These are phyloP conservation scores for Alisma plantagoaquatica DNA, from an alignment of 106 monocot genomes.

Conservation along the genomic window DNA sequence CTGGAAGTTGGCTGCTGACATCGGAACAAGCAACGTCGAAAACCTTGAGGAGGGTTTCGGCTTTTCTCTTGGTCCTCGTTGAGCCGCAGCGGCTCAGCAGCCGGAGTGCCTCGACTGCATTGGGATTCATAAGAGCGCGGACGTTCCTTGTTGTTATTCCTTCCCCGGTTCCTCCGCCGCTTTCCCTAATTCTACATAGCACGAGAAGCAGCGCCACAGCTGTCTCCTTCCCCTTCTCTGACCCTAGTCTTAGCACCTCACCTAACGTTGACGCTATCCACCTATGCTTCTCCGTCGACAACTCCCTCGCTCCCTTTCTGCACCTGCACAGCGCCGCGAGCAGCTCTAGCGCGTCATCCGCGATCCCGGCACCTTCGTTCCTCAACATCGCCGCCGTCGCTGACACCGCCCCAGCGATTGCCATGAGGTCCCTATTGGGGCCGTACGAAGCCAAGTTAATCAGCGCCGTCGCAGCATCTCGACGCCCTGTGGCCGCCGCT, in stretches of 20 bases:
- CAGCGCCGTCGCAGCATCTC: constrained; percentile 35
- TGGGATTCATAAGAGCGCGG: constrained; percentile 34
- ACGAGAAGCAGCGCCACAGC: constrained; percentile 23
- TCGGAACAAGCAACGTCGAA: too few species aligned
- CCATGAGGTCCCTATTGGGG: constrained; percentile 5
- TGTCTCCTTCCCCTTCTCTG: constrained; percentile 47
- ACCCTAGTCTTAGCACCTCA: constrained; percentile 32
- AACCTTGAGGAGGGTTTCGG: constrained; percentile 35
- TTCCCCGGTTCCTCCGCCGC: too few species aligned
- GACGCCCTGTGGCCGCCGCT: constrained; percentile 19
- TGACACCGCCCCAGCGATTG: constrained; percentile 28
- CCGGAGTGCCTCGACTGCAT: constrained; percentile 27
- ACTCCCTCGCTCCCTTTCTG: constrained; percentile 28
- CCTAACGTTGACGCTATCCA: constrained; percentile 22
- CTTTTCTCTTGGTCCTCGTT: constrained; percentile 34
- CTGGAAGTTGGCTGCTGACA: constrained; percentile 8
- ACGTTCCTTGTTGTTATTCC: constrained; percentile 32
- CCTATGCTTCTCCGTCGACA: constrained; percentile 13
- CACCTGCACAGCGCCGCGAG: constrained; percentile 25
- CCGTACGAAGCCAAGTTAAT: constrained; percentile 17
- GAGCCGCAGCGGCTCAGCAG: constrained; percentile 35
- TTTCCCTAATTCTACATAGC: constrained; percentile 36
- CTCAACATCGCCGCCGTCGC: constrained; percentile 28
- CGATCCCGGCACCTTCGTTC: constrained; percentile 35
- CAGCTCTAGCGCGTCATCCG: constrained; percentile 35